A percentile compares a stretch with the other conserved stretches of the same genome.
Evolutionary conservation across 495 filamentous ascomycete genomes (phyloP).

Genomic region (Penicillium cinerascens): DNA sequence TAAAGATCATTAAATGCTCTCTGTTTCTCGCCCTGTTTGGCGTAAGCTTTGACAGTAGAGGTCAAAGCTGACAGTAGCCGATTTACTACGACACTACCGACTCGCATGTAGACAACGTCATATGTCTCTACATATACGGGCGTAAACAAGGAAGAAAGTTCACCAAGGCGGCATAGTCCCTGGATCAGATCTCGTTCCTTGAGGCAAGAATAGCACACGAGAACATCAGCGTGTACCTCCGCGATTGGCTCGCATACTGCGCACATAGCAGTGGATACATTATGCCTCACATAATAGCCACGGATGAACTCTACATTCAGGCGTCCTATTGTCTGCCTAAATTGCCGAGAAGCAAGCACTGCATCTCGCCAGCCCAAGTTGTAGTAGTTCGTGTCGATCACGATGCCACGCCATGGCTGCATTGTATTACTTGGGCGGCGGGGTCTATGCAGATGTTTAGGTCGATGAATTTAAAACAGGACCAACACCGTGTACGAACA

Average conservation of each 20-base stretch:
- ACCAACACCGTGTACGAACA: conserved; percentile 3
- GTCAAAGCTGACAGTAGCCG: neutral
- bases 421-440: neutral
- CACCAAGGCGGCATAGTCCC: neutral
- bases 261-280: neutral
- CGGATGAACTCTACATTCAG: neutral
- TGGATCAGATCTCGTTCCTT: neutral
- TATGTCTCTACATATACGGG: neutral
- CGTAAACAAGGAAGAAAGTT: neutral
- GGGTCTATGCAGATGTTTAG: neutral
- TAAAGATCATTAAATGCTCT: neutral
- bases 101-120: neutral
- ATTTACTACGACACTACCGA: neutral
- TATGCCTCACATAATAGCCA: neutral
- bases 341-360: conserved; percentile 2
- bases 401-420: neutral
- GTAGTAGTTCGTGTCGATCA: neutral
- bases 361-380: neutral
- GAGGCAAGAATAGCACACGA: neutral
- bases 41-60: neutral
- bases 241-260: neutral
- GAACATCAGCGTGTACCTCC: neutral
- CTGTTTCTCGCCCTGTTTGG: neutral
- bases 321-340: neutral
- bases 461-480: conserved; percentile 2